Conservation (phyloP, 108 stramenopile genomes). For the Bacterosira constricta region DNA sequence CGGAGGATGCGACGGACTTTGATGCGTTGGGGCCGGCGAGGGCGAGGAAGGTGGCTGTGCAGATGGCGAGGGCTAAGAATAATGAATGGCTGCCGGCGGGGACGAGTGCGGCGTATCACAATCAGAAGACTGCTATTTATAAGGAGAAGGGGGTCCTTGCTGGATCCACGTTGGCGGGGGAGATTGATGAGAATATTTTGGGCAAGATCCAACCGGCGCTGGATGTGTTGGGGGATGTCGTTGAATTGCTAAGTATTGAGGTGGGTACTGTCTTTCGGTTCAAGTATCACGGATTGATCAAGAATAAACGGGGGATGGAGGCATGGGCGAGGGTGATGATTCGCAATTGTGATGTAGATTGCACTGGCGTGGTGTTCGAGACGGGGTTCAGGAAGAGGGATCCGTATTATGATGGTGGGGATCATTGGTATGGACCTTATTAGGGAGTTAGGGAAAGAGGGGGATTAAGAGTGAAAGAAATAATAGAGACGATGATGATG, state of each 20-base stretch:
- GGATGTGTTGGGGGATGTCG: slow-evolving; percentile 68
- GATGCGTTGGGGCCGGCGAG: slow-evolving; percentile 63
- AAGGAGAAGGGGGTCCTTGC: slow-evolving; percentile 66
- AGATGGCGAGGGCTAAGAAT: slow-evolving; percentile 84
- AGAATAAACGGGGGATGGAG: slow-evolving; percentile 83
- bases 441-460: not conserved
- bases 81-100: slow-evolving; percentile 84
- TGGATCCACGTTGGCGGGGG: slow-evolving; percentile 70
- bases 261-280: slow-evolving; percentile 79
- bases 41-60: slow-evolving; percentile 67
- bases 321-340: slow-evolving; percentile 76
- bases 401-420: slow-evolving; percentile 79
- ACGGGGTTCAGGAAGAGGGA: slow-evolving; percentile 82
- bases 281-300: slow-evolving; percentile 86
- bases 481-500: not conserved
- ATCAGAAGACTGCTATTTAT: slow-evolving; percentile 56
- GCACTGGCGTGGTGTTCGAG: slow-evolving; percentile 86
- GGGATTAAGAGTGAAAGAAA: not conserved
- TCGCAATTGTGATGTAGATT: slow-evolving; percentile 80
- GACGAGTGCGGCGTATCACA: slow-evolving; percentile 59
- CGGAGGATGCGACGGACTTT: slow-evolving; percentile 71
- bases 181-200: slow-evolving; percentile 54
- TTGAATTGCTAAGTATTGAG: slow-evolving; percentile 78
- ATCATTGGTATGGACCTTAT: slow-evolving; percentile 67
- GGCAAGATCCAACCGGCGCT: slow-evolving; percentile 79